A percentile compares a stretch with the other conserved stretches of the same genome.
phyloP scores from a whole-genome alignment of 164 flowering plant genomes.

The Aristolochia contorta region DNA sequence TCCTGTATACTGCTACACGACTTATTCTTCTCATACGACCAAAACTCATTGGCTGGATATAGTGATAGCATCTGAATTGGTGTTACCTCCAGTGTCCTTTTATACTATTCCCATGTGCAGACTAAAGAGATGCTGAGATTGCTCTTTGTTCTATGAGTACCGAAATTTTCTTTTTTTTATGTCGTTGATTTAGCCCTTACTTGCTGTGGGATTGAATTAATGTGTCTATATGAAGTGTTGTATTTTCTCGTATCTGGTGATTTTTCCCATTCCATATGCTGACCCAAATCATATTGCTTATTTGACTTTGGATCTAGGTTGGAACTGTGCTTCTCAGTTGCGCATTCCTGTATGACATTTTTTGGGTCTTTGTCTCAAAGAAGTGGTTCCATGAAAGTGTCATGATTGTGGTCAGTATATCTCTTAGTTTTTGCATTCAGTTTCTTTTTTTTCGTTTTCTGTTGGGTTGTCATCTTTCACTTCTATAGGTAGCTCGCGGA shows the following conservation, averaged over 20 bases:
- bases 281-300: neutral
- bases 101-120: no score
- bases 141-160: no score
- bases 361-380: constrained; percentile 94
- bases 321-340: constrained; percentile 94
- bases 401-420: constrained; percentile 85
- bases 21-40: no score
- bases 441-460: neutral
- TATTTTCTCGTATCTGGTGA: no score
- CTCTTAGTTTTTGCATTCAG: neutral
- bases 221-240: neutral
- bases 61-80: no score
- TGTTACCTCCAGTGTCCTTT: no score
- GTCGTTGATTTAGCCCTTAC: no score
- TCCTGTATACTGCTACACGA: no score
- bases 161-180: no score
- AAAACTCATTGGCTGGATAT: no score
- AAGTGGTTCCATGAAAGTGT: constrained; percentile 85
- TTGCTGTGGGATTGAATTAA: neutral
- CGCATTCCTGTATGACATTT: constrained; percentile 93
- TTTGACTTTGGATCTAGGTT: constrained; percentile 39
- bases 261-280: no score
- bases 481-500: constrained; percentile 86
- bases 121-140: no score
- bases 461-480: neutral